Evolutionary conservation across 78 protist species (phyloP), one percentile per base, ranked within the genome.

Genomic region (Neovahlkampfia damariscottae): DNA sequence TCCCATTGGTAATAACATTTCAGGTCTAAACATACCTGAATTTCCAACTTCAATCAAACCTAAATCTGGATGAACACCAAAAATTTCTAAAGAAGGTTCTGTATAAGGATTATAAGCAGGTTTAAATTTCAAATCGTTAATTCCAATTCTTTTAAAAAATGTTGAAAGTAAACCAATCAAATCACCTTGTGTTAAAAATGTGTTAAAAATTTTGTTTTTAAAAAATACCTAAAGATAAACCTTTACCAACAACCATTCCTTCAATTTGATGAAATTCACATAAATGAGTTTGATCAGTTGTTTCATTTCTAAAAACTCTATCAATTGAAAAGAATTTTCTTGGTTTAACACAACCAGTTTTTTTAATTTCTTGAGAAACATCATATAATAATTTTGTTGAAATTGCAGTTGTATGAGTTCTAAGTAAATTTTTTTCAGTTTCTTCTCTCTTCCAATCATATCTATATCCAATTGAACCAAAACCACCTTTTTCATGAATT

Each of bases 51-150:
- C 97, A 6, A 93, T 74, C 86, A 82, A 73, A 30, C 73, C 62
- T 30, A 88, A 77, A 31, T 78, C 85, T 74, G 79, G 74, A 81
- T 89, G 95, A 40, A 73, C 87, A 72, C 87, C 80, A 84, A 89
- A 90, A 79, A 98, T 89, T 71, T 98, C 99, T 99, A 98, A 95
- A 40, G 93, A 83, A 58, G 99, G 99, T 86, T 98, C 99, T 5
- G 99, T 98, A 93, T 98, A 98, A 27, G 99, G 99, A 84, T 98
- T 98, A 91, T 82, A 98, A 1, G 98, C 98, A 9, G 98, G 96
- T 79, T 95, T 95, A 91, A 92, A 95, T 37, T 88, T 74, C 38
- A 95, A 80, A 41, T 92, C 59, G 41, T 72, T 74, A 58, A 95
- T 85, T 50, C 96, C 94, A 38, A 70, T 2, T 2, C 34, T 27